Evolutionary conservation across 306 rosid species (phyloP).

Genomic region (Quercus robur): DNA sequence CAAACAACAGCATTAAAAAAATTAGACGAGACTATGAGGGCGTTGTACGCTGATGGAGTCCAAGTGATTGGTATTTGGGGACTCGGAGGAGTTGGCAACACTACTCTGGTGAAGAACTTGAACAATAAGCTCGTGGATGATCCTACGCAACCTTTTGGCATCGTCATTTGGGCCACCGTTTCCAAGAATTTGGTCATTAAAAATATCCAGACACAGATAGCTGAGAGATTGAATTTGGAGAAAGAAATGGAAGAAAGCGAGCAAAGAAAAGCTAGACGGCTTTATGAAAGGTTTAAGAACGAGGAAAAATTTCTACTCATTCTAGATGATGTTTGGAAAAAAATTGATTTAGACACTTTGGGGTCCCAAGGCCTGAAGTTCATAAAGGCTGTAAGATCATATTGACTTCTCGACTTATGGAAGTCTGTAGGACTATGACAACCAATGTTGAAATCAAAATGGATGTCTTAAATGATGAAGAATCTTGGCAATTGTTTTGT

Average conservation of each 20-base stretch:
- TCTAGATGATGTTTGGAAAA: neutral
- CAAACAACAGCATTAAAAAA: neutral
- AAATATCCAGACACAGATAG: neutral
- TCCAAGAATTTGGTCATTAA: neutral
- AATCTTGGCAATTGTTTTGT: neutral
- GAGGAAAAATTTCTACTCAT: slow-evolving; percentile 11
- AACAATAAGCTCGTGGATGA: slow-evolving; percentile 6
- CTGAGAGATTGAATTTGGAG: slow-evolving; percentile 6
- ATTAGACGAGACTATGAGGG: neutral
- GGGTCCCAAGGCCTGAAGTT: slow-evolving; percentile 12
- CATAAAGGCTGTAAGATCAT: slow-evolving; percentile 13
- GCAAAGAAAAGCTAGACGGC: neutral
- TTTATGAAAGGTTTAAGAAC: neutral
- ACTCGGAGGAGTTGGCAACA: slow-evolving; percentile 20
- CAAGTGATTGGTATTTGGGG: slow-evolving; percentile 15
- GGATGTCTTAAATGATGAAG: neutral
- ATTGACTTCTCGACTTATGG: slow-evolving; percentile 3
- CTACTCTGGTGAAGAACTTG: slow-evolving; percentile 15
- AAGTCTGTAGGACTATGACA: slow-evolving; percentile 14
- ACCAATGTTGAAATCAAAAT: neutral
- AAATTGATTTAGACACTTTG: neutral
- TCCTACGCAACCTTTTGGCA: slow-evolving; percentile 9
- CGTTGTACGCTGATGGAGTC: neutral
- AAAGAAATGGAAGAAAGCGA: neutral
- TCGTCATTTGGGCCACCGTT: slow-evolving; percentile 22